These are phyloP conservation scores for Pseudogymnoascus pannorum DNA, from an alignment of 2,329 filamentous ascomycete species.

Conservation along the genomic window DNA sequence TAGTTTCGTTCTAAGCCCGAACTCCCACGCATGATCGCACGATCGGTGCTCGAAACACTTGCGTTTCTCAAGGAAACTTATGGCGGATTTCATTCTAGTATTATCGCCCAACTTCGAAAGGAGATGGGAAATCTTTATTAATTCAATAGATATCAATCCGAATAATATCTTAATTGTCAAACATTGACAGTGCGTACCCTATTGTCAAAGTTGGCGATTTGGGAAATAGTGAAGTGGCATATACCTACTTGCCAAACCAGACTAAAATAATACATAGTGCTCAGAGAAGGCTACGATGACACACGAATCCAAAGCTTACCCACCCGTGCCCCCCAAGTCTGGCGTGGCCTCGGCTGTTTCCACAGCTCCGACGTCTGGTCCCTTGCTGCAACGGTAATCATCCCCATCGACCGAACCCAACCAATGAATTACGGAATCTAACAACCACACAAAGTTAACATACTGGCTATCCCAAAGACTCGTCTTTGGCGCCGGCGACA, in stretches of 20 bases:
- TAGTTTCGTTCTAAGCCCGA: constrained; percentile 13
- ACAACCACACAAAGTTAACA: constrained; percentile 18
- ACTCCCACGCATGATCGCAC: constrained; percentile 17
- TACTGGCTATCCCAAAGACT: constrained; percentile 13
- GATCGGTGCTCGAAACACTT: constrained; percentile 17
- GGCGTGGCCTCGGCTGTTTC: constrained; percentile 16
- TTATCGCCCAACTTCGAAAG: neutral
- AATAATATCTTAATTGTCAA: constrained; percentile 21
- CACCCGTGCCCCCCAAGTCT: constrained; percentile 13
- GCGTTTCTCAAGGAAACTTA: constrained; percentile 10
- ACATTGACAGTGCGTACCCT: constrained; percentile 15
- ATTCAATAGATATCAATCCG: constrained; percentile 19
- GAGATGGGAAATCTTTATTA: neutral
- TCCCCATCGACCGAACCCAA: neutral
- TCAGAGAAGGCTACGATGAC: neutral
- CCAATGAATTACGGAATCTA: constrained; percentile 11
- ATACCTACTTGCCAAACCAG: neutral
- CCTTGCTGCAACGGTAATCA: constrained; percentile 20
- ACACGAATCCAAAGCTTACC: neutral
- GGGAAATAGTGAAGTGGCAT: constrained; percentile 15
- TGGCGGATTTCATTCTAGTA: constrained; percentile 19
- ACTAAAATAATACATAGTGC: constrained; percentile 3
- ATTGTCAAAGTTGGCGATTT: constrained; percentile 21
- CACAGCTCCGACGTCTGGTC: constrained; percentile 23
- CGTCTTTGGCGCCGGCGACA: constrained; percentile 20